phyloP scores from a whole-genome alignment of 306 rosid species.

The Begonia peltatifolia region DNA sequence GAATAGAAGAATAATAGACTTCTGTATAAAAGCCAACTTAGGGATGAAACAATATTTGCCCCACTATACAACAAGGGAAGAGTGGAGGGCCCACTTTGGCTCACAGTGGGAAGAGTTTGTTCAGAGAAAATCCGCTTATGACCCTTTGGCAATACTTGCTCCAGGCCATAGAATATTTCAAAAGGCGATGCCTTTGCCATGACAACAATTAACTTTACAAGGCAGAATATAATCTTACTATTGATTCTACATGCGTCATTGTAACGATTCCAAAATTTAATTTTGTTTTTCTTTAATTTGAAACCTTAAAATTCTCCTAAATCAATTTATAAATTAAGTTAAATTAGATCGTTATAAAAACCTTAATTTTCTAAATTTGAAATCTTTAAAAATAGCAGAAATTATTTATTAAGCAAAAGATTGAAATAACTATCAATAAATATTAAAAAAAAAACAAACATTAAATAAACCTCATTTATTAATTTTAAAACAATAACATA shows the following conservation, averaged over 20 bases:
- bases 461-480: no score
- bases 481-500: no score
- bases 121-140: slow-evolving; percentile 61
- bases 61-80: slow-evolving; percentile 56
- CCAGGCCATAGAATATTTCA: slow-evolving; percentile 87
- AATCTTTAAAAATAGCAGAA: no score
- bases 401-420: no score
- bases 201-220: slow-evolving; percentile 11
- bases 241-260: slow-evolving; percentile 11
- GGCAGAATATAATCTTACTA: slow-evolving; percentile 9
- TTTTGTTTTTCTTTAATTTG: no score
- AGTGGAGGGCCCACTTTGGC: slow-evolving; percentile 89
- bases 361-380: no score
- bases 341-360: no score
- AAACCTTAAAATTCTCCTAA: no score
- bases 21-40: slow-evolving; percentile 52
- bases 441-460: no score
- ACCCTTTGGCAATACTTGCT: slow-evolving; percentile 79
- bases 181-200: slow-evolving; percentile 39
- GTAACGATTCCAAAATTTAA: no score
- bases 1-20: slow-evolving; percentile 68
- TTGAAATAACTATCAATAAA: no score
- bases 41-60: slow-evolving; percentile 88
- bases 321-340: no score
- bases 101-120: slow-evolving; percentile 59